Conservation (phyloP, 2,329 filamentous ascomycete species). For the Trichoderma sp. region DNA sequence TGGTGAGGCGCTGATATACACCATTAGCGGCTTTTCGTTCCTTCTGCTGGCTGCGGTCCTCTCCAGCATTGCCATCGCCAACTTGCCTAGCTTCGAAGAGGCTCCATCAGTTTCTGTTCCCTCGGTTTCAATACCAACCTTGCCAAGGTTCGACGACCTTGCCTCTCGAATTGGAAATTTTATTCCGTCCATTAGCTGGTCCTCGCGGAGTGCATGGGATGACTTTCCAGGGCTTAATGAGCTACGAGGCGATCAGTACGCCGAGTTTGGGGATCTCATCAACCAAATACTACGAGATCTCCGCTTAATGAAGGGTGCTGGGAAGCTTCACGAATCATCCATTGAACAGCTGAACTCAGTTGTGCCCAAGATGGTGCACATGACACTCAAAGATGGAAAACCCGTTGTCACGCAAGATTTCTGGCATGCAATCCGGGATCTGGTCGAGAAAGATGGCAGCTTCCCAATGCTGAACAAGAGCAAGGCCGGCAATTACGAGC, state of each 20-base stretch:
- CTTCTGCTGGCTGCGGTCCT: background rate
- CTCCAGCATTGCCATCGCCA: background rate
- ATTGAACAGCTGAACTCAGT: conserved; percentile 48
- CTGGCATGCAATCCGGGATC: conserved; percentile 62
- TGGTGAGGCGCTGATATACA: background rate
- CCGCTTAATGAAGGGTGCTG: conserved; percentile 31
- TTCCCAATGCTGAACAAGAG: conserved; percentile 49
- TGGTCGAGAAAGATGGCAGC: conserved; percentile 51
- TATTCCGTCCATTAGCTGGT: conserved; percentile 34
- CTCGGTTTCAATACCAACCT: background rate
- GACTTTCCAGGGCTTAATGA: conserved; percentile 15
- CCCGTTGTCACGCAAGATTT: conserved; percentile 60
- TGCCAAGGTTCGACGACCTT: background rate
- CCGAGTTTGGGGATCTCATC: conserved; percentile 28
- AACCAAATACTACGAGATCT: conserved; percentile 28
- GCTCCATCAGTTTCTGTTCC: background rate
- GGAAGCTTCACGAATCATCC: conserved; percentile 39
- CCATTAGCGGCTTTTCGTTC: background rate
- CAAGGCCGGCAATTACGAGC: conserved; percentile 37
- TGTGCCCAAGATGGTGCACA: conserved; percentile 59
- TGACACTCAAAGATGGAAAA: conserved; percentile 55
- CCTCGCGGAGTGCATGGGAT: conserved; percentile 28
- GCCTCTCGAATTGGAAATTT: conserved; percentile 20
- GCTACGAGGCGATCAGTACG: conserved; percentile 24
- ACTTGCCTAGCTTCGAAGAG: background rate